Base-by-base conservation (phyloP, 208 protist species). In the Trypanosoma conorhini region DNA sequence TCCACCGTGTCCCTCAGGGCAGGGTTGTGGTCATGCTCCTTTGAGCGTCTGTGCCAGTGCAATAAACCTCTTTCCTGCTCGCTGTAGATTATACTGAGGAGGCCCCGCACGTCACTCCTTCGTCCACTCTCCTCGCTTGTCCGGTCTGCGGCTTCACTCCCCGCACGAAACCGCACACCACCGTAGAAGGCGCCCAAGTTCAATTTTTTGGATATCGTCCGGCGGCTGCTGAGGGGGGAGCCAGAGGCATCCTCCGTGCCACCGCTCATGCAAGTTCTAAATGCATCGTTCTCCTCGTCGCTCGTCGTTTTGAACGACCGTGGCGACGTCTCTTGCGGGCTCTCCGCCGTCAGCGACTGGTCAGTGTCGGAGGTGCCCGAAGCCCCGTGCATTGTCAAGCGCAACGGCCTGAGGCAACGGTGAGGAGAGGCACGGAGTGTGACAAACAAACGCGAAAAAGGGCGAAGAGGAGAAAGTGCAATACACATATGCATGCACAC, bases 61-160 rank as follows among this genome's bases (percentile, higher is more conserved):
- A 35, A 33, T 30, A 35, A n/a, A 42, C 26, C 26, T 30, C 0
- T 60, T 21, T 72, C 24, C n/a, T 71, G 44, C 24, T 62, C 59
- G 22, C 52, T 59, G 58, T 71, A 77, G 21, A 77, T 50, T 22
- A 22, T 63, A 26, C 22, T 30, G 15, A 72, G 40, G 62, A 77
- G 55, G 33, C 58, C 31, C 40, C 67, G 72, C 30, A 72, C 58
- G 60, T 54, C 58, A 21, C 58, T 68, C 31, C 46, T 57, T 63
- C 31, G 42, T 56, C 38, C 52, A 66, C 5, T 55, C 38, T 24
- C 59, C 46, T 65, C 67, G 33, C 58, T 65, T 26, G 22, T n/a
- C 15, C 22, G 3, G 2, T 72, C 67, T 44, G 67, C 58, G 31
- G 50, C 21, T 22, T 54, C 54, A 28, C 54, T 62, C 40, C 38